Evolutionary conservation across 805 yeast species (phyloP).

Genomic region (Candida anglica): DNA sequence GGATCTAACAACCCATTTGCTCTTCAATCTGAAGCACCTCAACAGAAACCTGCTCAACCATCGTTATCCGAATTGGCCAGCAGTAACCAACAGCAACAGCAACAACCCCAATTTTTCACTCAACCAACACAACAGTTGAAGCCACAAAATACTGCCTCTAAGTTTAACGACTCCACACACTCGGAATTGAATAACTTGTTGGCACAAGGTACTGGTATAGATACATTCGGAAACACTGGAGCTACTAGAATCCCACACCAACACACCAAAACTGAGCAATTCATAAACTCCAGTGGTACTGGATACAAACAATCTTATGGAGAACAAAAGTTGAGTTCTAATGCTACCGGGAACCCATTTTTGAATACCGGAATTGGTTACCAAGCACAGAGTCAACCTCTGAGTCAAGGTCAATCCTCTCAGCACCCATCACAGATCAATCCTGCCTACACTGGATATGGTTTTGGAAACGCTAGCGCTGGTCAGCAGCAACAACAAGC

Average conservation of each 20-base stretch:
- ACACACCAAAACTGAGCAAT: slow-evolving; percentile 76
- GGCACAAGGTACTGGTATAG: slow-evolving; percentile 87
- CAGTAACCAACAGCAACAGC: slow-evolving; percentile 24
- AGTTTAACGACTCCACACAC: slow-evolving; percentile 44
- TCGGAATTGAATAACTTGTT: slow-evolving; percentile 69
- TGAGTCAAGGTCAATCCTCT: slow-evolving; percentile 12
- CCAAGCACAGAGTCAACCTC: slow-evolving; percentile 19
- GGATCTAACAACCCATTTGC: slow-evolving; percentile 84
- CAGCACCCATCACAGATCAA: slow-evolving; percentile 50
- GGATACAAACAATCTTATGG: slow-evolving; percentile 55
- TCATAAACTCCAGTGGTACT: slow-evolving; percentile 85
- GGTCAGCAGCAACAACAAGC: slow-evolving; percentile 34
- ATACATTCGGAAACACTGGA: slow-evolving; percentile 90
- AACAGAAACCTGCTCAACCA: slow-evolving; percentile 13
- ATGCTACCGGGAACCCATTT: slow-evolving; percentile 55
- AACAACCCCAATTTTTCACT: slow-evolving; percentile 23
- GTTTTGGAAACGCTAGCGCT: slow-evolving; percentile 71
- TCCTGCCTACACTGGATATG: slow-evolving; percentile 89
- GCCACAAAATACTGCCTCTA: slow-evolving; percentile 30
- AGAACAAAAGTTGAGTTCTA: slow-evolving; percentile 27
- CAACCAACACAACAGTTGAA: slow-evolving; percentile 28
- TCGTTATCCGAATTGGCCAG: slow-evolving; percentile 25
- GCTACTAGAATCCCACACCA: slow-evolving; percentile 86
- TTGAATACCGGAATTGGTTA: slow-evolving; percentile 55
- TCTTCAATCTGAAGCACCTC: slow-evolving; percentile 20